Conservation (phyloP, 345 rosid genomes). For the Populus deltoides region DNA sequence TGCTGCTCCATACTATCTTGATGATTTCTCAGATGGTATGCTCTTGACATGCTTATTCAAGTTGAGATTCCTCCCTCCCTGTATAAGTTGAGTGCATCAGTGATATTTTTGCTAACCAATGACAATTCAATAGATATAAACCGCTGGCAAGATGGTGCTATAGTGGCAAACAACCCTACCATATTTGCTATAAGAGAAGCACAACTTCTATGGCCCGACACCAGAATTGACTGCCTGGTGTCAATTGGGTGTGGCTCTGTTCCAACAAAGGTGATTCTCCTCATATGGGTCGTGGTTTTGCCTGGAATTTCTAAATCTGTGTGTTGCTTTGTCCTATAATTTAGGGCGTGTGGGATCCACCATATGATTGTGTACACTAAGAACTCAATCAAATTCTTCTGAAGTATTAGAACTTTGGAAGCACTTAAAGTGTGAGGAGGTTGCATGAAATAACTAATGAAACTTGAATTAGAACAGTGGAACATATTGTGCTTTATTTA, state of each 20-base stretch:
- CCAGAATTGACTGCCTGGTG: constrained; percentile 87
- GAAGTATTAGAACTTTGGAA: neutral
- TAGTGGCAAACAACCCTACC: constrained; percentile 97
- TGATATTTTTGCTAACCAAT: neutral
- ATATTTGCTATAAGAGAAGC: constrained; percentile 94
- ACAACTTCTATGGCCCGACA: constrained; percentile 98
- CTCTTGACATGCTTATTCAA: neutral
- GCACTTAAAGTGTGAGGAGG: no score
- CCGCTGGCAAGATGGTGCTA: constrained; percentile 99
- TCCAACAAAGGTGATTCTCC: constrained; percentile 72
- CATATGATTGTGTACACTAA: neutral
- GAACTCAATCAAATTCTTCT: neutral
- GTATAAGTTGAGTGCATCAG: neutral
- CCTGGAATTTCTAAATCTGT: neutral
- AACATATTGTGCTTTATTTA: neutral
- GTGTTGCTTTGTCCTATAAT: neutral
- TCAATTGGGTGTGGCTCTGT: constrained; percentile 97
- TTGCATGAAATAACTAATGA: neutral
- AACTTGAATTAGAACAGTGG: neutral
- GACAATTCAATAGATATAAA: constrained; percentile 45
- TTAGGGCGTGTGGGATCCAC: neutral
- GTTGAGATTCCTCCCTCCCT: neutral
- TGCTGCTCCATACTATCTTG: constrained; percentile 99
- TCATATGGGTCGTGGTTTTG: no score
- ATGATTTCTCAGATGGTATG: constrained; percentile 92